Conservation (phyloP, 352 stramenopile species). For the Globisporangium sylvaticum region DNA sequence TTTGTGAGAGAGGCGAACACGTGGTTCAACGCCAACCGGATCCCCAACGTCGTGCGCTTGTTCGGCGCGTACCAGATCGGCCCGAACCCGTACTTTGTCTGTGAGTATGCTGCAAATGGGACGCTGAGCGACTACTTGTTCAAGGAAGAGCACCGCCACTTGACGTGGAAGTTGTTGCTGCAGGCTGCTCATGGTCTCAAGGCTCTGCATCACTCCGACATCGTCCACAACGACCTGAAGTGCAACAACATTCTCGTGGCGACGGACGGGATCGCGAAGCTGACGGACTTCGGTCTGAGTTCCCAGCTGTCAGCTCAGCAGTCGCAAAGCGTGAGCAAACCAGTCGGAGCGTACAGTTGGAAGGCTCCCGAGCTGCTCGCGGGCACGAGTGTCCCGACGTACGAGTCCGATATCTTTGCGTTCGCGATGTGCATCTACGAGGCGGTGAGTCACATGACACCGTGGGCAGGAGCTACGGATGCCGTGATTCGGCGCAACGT, state of each 20-base stretch:
- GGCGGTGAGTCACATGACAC: not conserved
- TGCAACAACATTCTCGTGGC: not conserved
- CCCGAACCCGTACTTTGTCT: conserved; percentile 4
- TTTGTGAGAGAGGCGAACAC: not conserved
- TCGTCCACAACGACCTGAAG: conserved; percentile 8
- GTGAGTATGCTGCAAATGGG: conserved; percentile 5
- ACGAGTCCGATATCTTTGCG: not conserved
- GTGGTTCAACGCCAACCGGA: conserved; percentile 1
- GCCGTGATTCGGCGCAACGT: no score
- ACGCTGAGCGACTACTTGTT: not conserved
- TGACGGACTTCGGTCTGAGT: conserved; percentile 7
- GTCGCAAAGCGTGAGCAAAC: no score
- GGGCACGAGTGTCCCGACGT: no score
- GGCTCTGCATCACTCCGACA: not conserved
- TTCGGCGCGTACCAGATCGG: conserved; percentile 6
- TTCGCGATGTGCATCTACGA: not conserved
- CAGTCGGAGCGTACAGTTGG: no score
- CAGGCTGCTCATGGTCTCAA: not conserved
- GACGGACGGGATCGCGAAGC: not conserved
- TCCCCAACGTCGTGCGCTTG: conserved; percentile 3
- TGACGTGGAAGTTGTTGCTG: conserved; percentile 1
- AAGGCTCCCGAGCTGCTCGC: no score
- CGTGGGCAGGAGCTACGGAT: no score
- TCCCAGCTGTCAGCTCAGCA: no score
- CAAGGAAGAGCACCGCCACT: not conserved